phyloP scores from a whole-genome alignment of 495 filamentous ascomycete genomes.

The Penicillium ucsense region DNA sequence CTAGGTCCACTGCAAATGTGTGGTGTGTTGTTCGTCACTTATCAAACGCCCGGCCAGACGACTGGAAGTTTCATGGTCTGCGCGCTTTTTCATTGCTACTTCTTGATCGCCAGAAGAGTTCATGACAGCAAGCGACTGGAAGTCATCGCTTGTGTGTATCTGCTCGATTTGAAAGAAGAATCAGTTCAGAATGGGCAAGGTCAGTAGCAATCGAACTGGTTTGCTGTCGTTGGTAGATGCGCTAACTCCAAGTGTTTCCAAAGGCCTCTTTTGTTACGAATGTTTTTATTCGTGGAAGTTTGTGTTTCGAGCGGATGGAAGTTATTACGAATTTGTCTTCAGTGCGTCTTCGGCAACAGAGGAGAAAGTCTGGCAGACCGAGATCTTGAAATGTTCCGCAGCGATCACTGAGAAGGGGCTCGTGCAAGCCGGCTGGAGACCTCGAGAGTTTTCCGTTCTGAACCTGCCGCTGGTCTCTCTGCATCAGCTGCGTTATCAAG shows the following conservation, averaged over 20 bases:
- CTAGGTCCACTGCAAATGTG: conserved; percentile 79
- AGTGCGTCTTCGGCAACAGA: conserved; percentile 81
- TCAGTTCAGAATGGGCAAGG: conserved; percentile 74
- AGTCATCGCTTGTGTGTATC: conserved; percentile 63
- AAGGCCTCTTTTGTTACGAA: conserved; percentile 77
- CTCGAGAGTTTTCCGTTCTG: conserved; percentile 40
- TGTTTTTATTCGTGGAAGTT: conserved; percentile 89
- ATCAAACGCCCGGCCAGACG: conserved; percentile 55
- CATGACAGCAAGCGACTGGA: conserved; percentile 54
- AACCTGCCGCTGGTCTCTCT: conserved; percentile 63
- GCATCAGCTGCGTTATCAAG: conserved; percentile 60
- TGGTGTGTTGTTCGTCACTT: conserved; percentile 78
- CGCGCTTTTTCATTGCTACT: conserved; percentile 71
- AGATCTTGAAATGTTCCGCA: conserved; percentile 26
- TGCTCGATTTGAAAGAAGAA: conserved; percentile 64
- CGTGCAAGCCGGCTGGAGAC: conserved; percentile 13
- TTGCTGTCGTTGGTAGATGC: background rate
- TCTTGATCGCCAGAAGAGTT: conserved; percentile 63
- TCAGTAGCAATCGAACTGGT: conserved; percentile 22
- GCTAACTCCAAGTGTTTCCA: background rate
- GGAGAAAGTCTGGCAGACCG: conserved; percentile 62
- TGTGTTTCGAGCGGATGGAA: conserved; percentile 68
- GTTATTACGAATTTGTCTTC: conserved; percentile 75
- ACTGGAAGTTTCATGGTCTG: conserved; percentile 78
- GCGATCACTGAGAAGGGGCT: conserved; percentile 11